These are phyloP conservation scores for Incumbomyces delicatus DNA, from an alignment of 2,329 filamentous ascomycete species.

Conservation along the genomic window DNA sequence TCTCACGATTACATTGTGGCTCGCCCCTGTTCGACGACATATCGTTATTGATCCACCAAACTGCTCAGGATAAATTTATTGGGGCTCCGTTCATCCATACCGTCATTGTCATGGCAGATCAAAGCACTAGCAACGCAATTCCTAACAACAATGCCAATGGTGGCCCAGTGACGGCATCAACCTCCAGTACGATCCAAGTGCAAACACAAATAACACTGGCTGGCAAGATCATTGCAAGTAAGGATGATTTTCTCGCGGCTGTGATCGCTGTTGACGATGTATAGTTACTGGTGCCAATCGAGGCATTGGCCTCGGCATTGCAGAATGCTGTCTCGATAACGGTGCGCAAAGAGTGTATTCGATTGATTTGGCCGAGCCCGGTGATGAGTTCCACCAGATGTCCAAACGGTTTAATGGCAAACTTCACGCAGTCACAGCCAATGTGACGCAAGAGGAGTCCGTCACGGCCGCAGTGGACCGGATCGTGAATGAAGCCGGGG, in stretches of 20 bases:
- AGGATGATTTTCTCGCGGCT: neutral
- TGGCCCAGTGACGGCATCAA: too few species aligned
- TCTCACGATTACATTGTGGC: too few species aligned
- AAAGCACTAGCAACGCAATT: too few species aligned
- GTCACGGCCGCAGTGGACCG: constrained; percentile 36
- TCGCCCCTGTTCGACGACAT: too few species aligned
- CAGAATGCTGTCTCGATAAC: constrained; percentile 39
- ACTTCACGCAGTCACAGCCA: constrained; percentile 33
- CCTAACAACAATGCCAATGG: too few species aligned
- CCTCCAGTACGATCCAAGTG: neutral
- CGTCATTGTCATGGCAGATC: too few species aligned
- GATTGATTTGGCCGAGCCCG: constrained; percentile 36
- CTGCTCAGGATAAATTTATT: too few species aligned
- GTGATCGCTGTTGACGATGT: neutral
- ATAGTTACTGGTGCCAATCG: constrained; percentile 29
- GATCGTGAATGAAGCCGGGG: constrained; percentile 35
- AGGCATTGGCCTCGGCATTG: constrained; percentile 38
- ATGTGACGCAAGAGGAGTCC: constrained; percentile 40
- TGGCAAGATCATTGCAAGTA: constrained; percentile 28
- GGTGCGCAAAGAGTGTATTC: constrained; percentile 36
- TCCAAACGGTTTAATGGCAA: constrained; percentile 31
- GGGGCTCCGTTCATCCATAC: too few species aligned
- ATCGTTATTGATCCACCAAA: too few species aligned
- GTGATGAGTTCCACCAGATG: constrained; percentile 34
- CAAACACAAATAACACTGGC: constrained; percentile 24